Conservation (phyloP, 768 basidiomycete genomes). For the Floccularia luteovirens region DNA sequence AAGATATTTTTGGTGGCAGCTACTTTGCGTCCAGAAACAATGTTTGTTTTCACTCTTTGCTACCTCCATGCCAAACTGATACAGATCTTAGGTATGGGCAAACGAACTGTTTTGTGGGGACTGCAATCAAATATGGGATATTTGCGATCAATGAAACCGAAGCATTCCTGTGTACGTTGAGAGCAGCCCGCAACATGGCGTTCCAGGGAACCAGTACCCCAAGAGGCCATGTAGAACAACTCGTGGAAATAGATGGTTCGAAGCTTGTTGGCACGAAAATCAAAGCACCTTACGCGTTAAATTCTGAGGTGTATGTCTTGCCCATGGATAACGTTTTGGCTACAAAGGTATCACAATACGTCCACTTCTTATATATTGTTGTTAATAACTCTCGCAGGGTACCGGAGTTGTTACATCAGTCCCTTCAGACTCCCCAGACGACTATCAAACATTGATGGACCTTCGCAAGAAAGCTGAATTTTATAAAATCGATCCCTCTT, state of each 20-base stretch:
- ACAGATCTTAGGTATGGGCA: conserved; percentile 77
- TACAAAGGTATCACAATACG: conserved; percentile 58
- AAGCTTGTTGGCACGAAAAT: conserved; percentile 84
- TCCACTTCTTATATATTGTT: not conserved
- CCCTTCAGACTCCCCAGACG: conserved; percentile 97
- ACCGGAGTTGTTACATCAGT: conserved; percentile 98
- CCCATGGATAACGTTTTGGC: conserved; percentile 98
- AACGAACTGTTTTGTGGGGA: conserved; percentile 95
- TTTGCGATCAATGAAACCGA: conserved; percentile 84
- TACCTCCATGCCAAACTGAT: conserved; percentile 3
- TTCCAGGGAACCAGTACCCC: conserved; percentile 81
- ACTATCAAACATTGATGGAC: conserved; percentile 84
- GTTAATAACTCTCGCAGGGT: conserved; percentile 41
- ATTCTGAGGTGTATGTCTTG: conserved; percentile 86
- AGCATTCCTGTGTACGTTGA: conserved; percentile 82
- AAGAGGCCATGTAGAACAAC: conserved; percentile 64
- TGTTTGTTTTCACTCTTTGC: conserved; percentile 42
- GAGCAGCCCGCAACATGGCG: conserved; percentile 95
- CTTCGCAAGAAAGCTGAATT: conserved; percentile 94
- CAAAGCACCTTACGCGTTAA: conserved; percentile 76
- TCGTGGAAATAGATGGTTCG: conserved; percentile 73
- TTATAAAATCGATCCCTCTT: conserved; percentile 89
- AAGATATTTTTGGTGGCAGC: conserved; percentile 94
- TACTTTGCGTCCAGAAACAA: conserved; percentile 93
- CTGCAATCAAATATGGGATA: conserved; percentile 84